Conservation (phyloP, 441 rosid genomes). For the Geranium incanum region DNA sequence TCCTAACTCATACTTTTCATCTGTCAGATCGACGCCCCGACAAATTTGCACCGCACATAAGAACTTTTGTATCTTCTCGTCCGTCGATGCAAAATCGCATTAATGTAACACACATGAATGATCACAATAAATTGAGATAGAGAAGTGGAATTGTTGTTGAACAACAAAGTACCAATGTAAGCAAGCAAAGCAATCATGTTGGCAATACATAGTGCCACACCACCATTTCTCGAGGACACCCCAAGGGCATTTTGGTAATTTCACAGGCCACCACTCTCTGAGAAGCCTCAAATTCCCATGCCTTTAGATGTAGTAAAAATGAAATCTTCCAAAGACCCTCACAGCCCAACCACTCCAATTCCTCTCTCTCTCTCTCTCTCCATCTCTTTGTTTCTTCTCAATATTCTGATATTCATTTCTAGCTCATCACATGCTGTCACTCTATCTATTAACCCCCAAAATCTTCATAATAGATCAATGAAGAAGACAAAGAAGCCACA, state of each 20-base stretch:
- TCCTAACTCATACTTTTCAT: too few species aligned
- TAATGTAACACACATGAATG: neutral
- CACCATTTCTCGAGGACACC: neutral
- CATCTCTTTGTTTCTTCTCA: neutral
- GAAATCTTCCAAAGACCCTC: too few species aligned
- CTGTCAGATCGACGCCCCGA: too few species aligned
- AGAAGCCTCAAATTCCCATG: too few species aligned
- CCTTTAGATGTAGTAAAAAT: too few species aligned
- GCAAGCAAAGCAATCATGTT: neutral
- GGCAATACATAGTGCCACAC: neutral
- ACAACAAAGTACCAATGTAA: neutral
- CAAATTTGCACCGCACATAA: too few species aligned
- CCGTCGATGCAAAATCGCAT: too few species aligned
- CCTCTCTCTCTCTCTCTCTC: neutral
- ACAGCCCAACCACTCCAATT: neutral
- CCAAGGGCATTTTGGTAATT: constrained; percentile 7
- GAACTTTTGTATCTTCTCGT: too few species aligned
- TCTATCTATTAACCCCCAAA: neutral
- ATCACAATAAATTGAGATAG: neutral
- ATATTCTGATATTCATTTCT: neutral
- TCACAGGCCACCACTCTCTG: too few species aligned
- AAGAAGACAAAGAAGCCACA: constrained; percentile 18
- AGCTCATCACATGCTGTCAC: constrained; percentile 2
- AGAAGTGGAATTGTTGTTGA: neutral
- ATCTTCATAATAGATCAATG: constrained; percentile 12